Conservation (phyloP, 1,139 yeast species). For the Suhomyces bolitotheri region DNA sequence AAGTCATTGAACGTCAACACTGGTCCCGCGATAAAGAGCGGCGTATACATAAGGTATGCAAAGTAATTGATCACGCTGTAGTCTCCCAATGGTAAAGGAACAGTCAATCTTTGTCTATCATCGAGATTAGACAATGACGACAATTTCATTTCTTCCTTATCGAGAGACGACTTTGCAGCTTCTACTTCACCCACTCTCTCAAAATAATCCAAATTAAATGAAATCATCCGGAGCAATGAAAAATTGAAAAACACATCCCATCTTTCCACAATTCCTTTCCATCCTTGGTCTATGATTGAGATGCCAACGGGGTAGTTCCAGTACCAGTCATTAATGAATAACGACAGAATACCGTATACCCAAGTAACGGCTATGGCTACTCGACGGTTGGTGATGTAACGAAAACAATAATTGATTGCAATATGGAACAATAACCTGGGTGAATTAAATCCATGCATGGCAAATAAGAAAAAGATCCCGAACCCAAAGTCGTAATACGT, state of each 20-base stretch:
- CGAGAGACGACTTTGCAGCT: constrained; percentile 4
- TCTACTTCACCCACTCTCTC: constrained; percentile 34
- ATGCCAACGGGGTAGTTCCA: constrained; percentile 57
- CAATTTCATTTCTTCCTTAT: constrained; percentile 5
- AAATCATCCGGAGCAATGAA: constrained; percentile 77
- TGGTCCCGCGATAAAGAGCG: constrained; percentile 94
- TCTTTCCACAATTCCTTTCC: constrained; percentile 73
- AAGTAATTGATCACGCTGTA: constrained; percentile 66
- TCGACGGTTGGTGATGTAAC: constrained; percentile 31
- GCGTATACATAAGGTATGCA: constrained; percentile 80
- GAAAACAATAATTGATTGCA: constrained; percentile 52
- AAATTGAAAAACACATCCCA: constrained; percentile 98
- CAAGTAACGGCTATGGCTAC: constrained; percentile 52
- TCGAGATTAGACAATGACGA: constrained; percentile 30
- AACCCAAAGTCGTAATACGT: constrained; percentile 67
- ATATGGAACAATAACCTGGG: constrained; percentile 63
- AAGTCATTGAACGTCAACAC: constrained; percentile 90
- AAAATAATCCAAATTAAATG: constrained; percentile 77
- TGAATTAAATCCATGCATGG: constrained; percentile 77
- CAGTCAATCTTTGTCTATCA: constrained; percentile 68
- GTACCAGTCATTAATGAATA: constrained; percentile 74
- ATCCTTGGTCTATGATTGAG: constrained; percentile 54
- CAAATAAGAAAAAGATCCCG: constrained; percentile 68
- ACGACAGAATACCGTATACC: constrained; percentile 72
- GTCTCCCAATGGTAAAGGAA: constrained; percentile 60